Conservation (phyloP, 2,329 filamentous ascomycete species). For the Cytospora chrysosperma region DNA sequence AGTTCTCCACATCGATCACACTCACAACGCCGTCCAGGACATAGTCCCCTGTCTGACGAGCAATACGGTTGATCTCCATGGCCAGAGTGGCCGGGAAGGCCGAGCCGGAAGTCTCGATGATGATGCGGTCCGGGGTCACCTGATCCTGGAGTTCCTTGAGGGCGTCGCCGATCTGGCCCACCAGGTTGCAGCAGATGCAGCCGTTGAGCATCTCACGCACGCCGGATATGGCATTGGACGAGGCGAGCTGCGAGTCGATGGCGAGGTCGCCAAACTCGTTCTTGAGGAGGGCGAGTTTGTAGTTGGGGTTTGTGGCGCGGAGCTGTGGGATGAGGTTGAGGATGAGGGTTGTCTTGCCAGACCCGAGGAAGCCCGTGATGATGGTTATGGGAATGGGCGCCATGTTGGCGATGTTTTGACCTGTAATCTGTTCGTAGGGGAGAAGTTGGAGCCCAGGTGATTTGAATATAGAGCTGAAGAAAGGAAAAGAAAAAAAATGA, state of each 20-base stretch:
- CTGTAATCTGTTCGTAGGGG: not conserved
- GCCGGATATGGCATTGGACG: constrained; percentile 78
- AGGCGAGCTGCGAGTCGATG: constrained; percentile 87
- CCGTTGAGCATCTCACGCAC: constrained; percentile 93
- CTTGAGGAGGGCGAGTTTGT: constrained; percentile 91
- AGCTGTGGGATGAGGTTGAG: constrained; percentile 93
- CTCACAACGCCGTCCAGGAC: constrained; percentile 83
- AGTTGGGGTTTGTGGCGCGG: constrained; percentile 64
- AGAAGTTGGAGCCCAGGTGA: too few relatives aligned
- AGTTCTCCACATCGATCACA: constrained; percentile 93
- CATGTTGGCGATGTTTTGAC: constrained; percentile 41
- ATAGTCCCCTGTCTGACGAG: constrained; percentile 67
- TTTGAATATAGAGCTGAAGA: too few relatives aligned
- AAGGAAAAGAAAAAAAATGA: not conserved
- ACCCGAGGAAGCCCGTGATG: constrained; percentile 92
- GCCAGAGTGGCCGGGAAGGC: constrained; percentile 87
- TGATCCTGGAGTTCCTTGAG: constrained; percentile 67
- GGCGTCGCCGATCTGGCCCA: constrained; percentile 82
- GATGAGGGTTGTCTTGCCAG: constrained; percentile 93
- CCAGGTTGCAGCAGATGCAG: constrained; percentile 98
- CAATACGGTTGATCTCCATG: constrained; percentile 82
- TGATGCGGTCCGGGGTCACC: constrained; percentile 73
- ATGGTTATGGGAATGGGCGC: constrained; percentile 86
- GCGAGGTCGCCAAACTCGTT: constrained; percentile 97
- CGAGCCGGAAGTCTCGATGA: constrained; percentile 89